phyloP scores from a whole-genome alignment of 2,329 filamentous ascomycete species.

The Pseudocercospora musae region DNA sequence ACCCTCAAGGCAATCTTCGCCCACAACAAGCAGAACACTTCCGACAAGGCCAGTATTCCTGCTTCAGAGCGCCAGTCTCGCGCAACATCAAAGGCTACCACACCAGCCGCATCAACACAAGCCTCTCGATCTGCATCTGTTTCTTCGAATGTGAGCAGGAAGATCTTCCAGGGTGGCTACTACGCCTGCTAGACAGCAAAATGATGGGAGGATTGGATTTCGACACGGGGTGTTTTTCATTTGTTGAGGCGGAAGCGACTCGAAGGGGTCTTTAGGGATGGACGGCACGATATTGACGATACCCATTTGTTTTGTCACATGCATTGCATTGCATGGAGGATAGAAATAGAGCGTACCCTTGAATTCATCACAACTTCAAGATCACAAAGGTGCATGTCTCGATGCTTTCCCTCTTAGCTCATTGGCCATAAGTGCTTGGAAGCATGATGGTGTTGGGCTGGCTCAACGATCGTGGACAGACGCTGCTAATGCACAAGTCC shows the following conservation, averaged over 20 bases:
- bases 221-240: not conserved
- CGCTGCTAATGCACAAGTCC: too few species aligned
- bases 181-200: not conserved
- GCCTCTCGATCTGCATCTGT: slow-evolving; percentile 1
- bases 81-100: not conserved
- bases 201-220: not conserved
- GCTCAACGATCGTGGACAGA: too few species aligned
- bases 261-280: not conserved
- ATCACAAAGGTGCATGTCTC: too few species aligned
- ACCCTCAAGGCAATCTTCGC: slow-evolving; percentile 4
- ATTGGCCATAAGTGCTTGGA: too few species aligned
- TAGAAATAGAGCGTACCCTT: not conserved
- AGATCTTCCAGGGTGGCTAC: not conserved
- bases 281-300: not conserved
- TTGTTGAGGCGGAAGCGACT: not conserved
- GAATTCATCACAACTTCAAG: not conserved
- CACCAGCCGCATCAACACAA: slow-evolving; percentile 1
- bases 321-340: not conserved
- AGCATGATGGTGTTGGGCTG: too few species aligned
- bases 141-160: not conserved
- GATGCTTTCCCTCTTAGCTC: too few species aligned
- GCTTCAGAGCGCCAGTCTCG: not conserved
- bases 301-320: not conserved
- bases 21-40: not conserved
- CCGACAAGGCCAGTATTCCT: not conserved